A percentile compares a stretch with the other conserved stretches of the same genome.
Conservation (phyloP, 1,139 yeast species). For the Pichia sp. region DNA sequence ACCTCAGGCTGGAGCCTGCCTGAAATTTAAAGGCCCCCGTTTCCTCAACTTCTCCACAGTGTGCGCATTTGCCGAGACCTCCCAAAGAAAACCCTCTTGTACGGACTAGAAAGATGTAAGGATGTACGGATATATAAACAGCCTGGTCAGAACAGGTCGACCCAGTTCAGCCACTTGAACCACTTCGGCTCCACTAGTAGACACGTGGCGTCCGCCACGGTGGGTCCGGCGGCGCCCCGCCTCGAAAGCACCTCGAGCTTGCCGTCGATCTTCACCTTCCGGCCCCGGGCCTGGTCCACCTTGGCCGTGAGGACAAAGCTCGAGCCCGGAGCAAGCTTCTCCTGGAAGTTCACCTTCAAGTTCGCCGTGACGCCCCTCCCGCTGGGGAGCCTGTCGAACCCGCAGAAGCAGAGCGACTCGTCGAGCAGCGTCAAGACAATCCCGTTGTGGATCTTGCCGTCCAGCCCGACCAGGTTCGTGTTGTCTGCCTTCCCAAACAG, state of each 20-base stretch:
- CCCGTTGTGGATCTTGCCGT: slow-evolving; percentile 83
- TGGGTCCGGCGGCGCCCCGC: slow-evolving; percentile 19
- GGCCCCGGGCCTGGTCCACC: slow-evolving; percentile 64
- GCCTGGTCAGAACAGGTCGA: slow-evolving; percentile 34
- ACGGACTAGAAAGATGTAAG: too few relatives aligned
- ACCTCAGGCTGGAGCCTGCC: too few relatives aligned
- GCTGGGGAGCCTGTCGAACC: slow-evolving; percentile 79
- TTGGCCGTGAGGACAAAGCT: slow-evolving; percentile 65
- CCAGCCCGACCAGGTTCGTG: slow-evolving; percentile 50
- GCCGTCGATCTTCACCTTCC: slow-evolving; percentile 78
- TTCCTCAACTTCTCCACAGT: too few relatives aligned
- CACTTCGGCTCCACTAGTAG: slow-evolving; percentile 73
- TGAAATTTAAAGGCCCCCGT: too few relatives aligned
- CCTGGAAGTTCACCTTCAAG: slow-evolving; percentile 58
- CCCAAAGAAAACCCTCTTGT: too few relatives aligned
- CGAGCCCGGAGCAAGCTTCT: slow-evolving; percentile 63
- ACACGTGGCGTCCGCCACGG: slow-evolving; percentile 55
- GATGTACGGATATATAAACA: not conserved
- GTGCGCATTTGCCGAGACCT: too few relatives aligned
- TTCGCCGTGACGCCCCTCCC: slow-evolving; percentile 89
- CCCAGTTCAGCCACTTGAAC: slow-evolving; percentile 70
- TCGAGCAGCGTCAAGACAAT: slow-evolving; percentile 77
- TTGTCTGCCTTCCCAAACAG: slow-evolving; percentile 43
- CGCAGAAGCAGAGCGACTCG: slow-evolving; percentile 83
- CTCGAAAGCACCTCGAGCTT: slow-evolving; percentile 15